phyloP scores from a whole-genome alignment of 331 rosid species.

The Erythrophleum ivorense region DNA sequence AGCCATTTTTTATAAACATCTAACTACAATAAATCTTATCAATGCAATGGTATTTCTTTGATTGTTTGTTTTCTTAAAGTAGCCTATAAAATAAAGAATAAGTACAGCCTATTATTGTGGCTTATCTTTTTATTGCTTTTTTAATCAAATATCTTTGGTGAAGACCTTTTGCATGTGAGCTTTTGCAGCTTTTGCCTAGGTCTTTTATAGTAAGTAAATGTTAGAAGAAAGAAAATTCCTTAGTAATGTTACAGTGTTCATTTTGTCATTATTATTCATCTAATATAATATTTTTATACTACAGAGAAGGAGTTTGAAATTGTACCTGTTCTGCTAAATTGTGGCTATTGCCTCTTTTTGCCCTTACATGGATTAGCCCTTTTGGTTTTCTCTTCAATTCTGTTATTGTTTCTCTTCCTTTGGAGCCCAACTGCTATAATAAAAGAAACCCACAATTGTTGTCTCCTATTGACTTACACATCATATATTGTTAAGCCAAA shows the following conservation, averaged over 20 bases:
- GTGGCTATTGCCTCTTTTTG: too few relatives aligned
- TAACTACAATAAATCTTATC: not conserved
- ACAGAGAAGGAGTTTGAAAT: too few relatives aligned
- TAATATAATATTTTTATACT: too few relatives aligned
- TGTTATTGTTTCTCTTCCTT: too few relatives aligned
- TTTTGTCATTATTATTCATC: not conserved
- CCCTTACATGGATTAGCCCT: too few relatives aligned
- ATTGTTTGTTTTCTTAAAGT: too few relatives aligned
- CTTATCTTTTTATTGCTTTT: not conserved
- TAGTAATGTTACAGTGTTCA: not conserved
- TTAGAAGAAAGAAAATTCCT: not conserved
- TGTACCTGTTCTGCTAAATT: too few relatives aligned
- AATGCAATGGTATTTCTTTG: not conserved
- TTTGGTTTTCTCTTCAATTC: too few relatives aligned
- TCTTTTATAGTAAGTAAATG: not conserved
- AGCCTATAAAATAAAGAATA: not conserved
- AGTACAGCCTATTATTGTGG: not conserved
- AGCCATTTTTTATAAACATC: not conserved
- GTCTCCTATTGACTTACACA: too few relatives aligned
- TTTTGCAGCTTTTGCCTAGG: not conserved
- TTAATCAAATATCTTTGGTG: not conserved
- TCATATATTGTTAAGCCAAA: too few relatives aligned
- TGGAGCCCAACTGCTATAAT: too few relatives aligned
- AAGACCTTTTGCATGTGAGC: not conserved
- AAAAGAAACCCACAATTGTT: too few relatives aligned